A percentile compares a stretch with the other conserved stretches of the same genome.
Conservation (phyloP, 1,284 basidiomycete species). For the Puccinia coronata region DNA sequence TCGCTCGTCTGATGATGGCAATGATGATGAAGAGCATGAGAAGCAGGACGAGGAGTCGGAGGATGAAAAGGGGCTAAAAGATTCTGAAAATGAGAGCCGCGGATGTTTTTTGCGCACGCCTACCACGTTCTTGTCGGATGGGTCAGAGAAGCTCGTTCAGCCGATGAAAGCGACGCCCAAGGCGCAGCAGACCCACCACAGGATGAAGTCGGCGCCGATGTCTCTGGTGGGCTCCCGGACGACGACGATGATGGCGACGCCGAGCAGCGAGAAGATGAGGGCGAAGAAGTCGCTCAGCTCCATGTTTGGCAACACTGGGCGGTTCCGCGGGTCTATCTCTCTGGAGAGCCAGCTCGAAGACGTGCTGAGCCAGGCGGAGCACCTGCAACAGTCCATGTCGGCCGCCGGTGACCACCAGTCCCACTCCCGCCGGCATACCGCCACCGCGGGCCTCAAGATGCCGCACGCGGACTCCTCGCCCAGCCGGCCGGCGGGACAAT, state of each 20-base stretch:
- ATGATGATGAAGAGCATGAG: background rate
- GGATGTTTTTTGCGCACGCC: too few relatives aligned
- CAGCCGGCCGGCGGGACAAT: background rate
- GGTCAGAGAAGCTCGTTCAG: too few relatives aligned
- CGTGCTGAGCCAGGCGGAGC: background rate
- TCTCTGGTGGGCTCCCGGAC: too few relatives aligned
- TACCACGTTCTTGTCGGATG: too few relatives aligned
- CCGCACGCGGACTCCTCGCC: background rate
- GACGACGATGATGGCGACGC: background rate
- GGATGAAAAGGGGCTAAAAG: too few relatives aligned
- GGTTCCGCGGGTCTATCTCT: background rate
- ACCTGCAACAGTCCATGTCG: background rate
- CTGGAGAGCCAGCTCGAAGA: constrained; percentile 13
- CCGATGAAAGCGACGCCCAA: too few relatives aligned
- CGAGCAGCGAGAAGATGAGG: background rate
- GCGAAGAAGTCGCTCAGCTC: background rate
- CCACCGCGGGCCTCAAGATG: too few relatives aligned
- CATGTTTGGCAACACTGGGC: background rate
- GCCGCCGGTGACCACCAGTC: too few relatives aligned
- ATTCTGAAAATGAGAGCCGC: too few relatives aligned
- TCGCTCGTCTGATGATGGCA: background rate
- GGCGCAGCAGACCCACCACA: too few relatives aligned
- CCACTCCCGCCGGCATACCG: too few relatives aligned
- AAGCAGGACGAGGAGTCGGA: too few relatives aligned
- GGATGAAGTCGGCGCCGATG: background rate